Conservation (phyloP, 208 protist genomes). For the Crithidia acanthocephali region DNA sequence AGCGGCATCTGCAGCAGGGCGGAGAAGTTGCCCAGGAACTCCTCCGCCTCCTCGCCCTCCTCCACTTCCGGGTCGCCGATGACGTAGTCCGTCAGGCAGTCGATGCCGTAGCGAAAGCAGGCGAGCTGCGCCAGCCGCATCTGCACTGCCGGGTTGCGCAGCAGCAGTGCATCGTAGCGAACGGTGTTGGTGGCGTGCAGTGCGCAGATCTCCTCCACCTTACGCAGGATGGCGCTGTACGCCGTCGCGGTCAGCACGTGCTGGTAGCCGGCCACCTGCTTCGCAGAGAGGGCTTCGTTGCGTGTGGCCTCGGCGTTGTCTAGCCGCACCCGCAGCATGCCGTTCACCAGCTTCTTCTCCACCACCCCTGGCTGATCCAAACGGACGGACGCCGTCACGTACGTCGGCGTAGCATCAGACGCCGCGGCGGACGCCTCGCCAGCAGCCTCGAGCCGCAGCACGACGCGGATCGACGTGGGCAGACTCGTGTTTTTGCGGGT, state of each 20-base stretch:
- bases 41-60: conserved; percentile 23
- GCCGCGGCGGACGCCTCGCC: neutral
- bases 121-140: conserved; percentile 66
- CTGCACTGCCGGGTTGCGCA: conserved; percentile 74
- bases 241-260: conserved; percentile 67
- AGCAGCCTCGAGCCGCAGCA: conserved; percentile 22
- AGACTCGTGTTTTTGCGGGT: neutral
- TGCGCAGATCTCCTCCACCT: conserved; percentile 63
- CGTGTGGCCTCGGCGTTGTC: conserved; percentile 36
- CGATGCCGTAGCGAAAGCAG: conserved; percentile 66
- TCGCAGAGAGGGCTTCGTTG: conserved; percentile 20
- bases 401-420: neutral
- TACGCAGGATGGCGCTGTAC: conserved; percentile 59
- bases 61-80: conserved; percentile 39
- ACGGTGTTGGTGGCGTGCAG: conserved; percentile 66
- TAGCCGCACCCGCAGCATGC: conserved; percentile 44
- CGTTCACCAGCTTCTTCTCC: conserved; percentile 36
- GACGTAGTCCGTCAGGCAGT: conserved; percentile 65
- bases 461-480: conserved; percentile 25
- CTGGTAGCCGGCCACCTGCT: conserved; percentile 48
- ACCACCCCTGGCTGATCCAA: conserved; percentile 43
- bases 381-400: conserved; percentile 32
- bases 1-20: conserved; percentile 38
- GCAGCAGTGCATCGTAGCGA: conserved; percentile 71
- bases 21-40: conserved; percentile 12